Percentiles rank a stretch among this genome's conserved stretches.
phyloP scores from a whole-genome alignment of 257 asterid genomes.

The Nicotiana attenuata region DNA sequence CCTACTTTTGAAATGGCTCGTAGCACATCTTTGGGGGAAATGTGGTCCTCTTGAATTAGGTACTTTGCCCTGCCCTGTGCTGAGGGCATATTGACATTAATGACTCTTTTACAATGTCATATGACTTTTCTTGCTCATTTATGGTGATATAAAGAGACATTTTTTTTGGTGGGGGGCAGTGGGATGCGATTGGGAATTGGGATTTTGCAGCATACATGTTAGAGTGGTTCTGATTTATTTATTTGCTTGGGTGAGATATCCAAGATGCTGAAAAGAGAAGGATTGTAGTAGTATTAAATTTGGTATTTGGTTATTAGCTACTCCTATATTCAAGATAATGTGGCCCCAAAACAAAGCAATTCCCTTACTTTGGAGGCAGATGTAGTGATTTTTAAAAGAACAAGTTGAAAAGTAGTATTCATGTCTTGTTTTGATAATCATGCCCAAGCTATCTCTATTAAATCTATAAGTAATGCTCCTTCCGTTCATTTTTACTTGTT shows the following conservation, averaged over 20 bases:
- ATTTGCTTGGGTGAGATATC: neutral
- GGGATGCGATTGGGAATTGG: neutral
- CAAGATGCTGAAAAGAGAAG: neutral
- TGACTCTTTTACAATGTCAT: neutral
- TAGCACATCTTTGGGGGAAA: neutral
- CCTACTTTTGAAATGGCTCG: neutral
- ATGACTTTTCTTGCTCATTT: conserved; percentile 15
- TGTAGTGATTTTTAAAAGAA: neutral
- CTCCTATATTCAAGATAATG: neutral
- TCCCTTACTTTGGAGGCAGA: neutral
- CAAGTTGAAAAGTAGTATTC: neutral
- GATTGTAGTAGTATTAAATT: neutral
- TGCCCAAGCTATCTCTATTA: neutral
- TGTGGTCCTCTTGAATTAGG: conserved; percentile 10
- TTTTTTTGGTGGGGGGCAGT: neutral
- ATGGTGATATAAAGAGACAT: neutral
- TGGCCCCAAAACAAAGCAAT: conserved; percentile 4
- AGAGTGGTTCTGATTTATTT: neutral
- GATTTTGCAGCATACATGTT: neutral
- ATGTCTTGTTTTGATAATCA: neutral
- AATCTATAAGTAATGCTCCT: too few relatives aligned
- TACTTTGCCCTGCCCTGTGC: neutral
- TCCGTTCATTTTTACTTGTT: too few relatives aligned
- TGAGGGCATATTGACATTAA: neutral
- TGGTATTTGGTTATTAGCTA: neutral